Evolutionary conservation across 257 asterid species (phyloP), one percentile per base, ranked within the genome.

Genomic region (Anisodus tanguticus): DNA sequence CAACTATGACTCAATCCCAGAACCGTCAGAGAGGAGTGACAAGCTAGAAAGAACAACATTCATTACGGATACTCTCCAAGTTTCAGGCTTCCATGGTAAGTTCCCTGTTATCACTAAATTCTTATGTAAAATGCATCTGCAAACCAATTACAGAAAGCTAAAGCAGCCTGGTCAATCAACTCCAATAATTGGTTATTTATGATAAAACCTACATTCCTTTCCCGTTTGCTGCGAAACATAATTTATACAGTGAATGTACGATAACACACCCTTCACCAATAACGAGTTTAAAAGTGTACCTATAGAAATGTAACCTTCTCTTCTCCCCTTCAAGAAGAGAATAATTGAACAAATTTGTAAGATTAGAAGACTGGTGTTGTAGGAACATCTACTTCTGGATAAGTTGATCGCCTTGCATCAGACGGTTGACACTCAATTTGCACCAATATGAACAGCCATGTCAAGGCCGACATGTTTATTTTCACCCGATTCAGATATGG

Each of bases 381-480:
- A 77, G 62, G 49, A 77, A 53, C 13, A 31, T 77, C 49, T 77
- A 77, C 31, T 10, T 77, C 82, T 53, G 64, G 8, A 53, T 77
- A 22, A 77, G 64, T 8, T 53, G 26, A 67, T 76, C 59, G 54
- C 11, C 35, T 49, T 31, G 79, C 55, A 82, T 67, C 55, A 82
- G 31, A n/a, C 4, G 13, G 26, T 26, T 16, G 41, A 68, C 7
- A 22, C 64, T 94, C 92, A 92, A 87, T 87, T 91, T 84, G 97
- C 92, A 78, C 91, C 88, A 45, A 91, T 89, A 85, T 90, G 92
- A 84, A 92, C 92, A 74, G 60, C 91, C 96, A 90, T 86, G 55
- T 95, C 98, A 80, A 87, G 85, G 8, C 83, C 85, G 76, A 89
- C 91, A 2, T 87, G 81, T 72, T 86, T 87, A 84, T 85, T 92